Conservation (phyloP, 2,329 filamentous ascomycete species). For the Blastomyces gilchristii region DNA sequence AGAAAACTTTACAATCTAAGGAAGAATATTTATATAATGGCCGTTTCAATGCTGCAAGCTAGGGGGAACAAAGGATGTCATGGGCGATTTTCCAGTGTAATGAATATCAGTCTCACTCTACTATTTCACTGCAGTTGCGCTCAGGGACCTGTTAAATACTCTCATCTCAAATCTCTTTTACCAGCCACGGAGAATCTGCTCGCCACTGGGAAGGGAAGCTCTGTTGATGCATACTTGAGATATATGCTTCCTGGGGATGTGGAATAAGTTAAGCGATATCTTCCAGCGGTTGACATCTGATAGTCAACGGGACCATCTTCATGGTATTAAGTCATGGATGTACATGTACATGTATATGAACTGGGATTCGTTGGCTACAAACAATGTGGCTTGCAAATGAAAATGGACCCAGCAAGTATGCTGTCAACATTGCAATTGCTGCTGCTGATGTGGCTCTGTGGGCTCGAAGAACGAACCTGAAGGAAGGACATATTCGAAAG, state of each 20-base stretch:
- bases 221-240: not conserved
- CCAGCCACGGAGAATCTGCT: not conserved
- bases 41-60: not conserved
- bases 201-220: not conserved
- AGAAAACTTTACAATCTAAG: not conserved
- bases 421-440: conserved; percentile 3
- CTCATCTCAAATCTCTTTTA: too few species aligned
- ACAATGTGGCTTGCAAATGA: conserved; percentile 24
- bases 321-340: conserved; percentile 21
- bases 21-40: not conserved
- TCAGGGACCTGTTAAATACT: too few species aligned
- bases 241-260: not conserved
- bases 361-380: conserved; percentile 24
- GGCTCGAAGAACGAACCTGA: not conserved
- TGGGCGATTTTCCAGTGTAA: not conserved
- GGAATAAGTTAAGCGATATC: conserved; percentile 11
- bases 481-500: not conserved
- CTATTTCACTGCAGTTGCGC: too few species aligned
- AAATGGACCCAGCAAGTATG: not conserved
- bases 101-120: not conserved
- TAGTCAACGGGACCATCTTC: conserved; percentile 11
- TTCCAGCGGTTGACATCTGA: conserved; percentile 15
- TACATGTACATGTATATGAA: conserved; percentile 21
- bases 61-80: not conserved
- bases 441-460: not conserved